Conservation (phyloP, 1,139 yeast species). For the Tardiomyces depauwii region DNA sequence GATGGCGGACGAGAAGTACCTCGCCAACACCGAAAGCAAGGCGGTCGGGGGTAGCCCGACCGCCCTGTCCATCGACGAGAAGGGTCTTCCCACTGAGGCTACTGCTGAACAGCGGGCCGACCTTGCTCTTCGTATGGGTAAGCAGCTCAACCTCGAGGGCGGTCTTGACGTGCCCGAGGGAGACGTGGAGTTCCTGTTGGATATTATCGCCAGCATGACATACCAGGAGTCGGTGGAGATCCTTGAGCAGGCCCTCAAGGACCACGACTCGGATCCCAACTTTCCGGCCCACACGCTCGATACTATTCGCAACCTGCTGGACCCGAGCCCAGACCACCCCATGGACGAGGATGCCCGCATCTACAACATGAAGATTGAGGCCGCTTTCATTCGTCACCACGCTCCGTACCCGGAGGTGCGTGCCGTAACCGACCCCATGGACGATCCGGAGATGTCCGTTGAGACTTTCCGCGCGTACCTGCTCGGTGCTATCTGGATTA, state of each 20-base stretch:
- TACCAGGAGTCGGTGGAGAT: constrained; percentile 33
- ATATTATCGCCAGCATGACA: constrained; percentile 29
- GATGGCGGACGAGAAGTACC: neutral
- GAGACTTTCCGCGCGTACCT: constrained; percentile 41
- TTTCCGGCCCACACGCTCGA: constrained; percentile 31
- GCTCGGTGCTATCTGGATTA: constrained; percentile 44
- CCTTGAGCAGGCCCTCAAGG: constrained; percentile 29
- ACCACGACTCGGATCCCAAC: constrained; percentile 40
- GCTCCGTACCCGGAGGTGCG: constrained; percentile 44
- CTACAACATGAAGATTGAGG: constrained; percentile 27
- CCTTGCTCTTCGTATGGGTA: neutral
- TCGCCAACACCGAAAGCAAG: neutral
- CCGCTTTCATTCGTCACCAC: constrained; percentile 32
- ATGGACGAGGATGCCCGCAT: constrained; percentile 9
- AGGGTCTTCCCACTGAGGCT: neutral
- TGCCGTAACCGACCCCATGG: constrained; percentile 35
- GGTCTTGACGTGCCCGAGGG: constrained; percentile 7
- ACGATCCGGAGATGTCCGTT: constrained; percentile 29
- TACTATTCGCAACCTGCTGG: constrained; percentile 18
- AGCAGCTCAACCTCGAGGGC: constrained; percentile 2
- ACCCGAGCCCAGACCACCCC: constrained; percentile 6
- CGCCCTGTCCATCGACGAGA: neutral
- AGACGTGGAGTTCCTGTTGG: constrained; percentile 29
- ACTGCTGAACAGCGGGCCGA: neutral
- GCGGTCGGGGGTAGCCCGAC: neutral